These are phyloP conservation scores for Wickerhamomyces alni DNA, from an alignment of 805 yeast species.

Conservation along the genomic window DNA sequence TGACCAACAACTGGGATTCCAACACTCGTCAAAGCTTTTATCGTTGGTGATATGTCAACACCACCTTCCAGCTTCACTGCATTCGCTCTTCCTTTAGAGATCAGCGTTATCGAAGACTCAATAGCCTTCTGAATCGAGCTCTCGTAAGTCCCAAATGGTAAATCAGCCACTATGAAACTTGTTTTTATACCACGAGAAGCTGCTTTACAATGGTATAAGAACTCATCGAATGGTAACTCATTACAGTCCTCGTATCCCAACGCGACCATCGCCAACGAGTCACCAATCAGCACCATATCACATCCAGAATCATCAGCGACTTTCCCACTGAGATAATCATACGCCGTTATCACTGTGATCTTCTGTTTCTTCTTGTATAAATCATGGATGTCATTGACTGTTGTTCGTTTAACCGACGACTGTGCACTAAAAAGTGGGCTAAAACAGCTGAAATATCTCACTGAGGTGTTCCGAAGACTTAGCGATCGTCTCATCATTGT, in stretches of 20 bases:
- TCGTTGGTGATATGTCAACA: conserved; percentile 42
- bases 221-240: conserved; percentile 72
- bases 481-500: too few relatives aligned
- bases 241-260: conserved; percentile 76
- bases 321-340: conserved; percentile 73
- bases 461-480: too few relatives aligned
- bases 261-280: conserved; percentile 88
- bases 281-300: conserved; percentile 81
- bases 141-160: conserved; percentile 89
- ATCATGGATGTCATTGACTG: conserved; percentile 34
- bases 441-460: conserved; percentile 3
- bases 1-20: conserved; percentile 94
- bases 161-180: conserved; percentile 72
- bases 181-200: conserved; percentile 64
- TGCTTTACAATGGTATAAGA: conserved; percentile 68
- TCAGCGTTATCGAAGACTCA: conserved; percentile 45
- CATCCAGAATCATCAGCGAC: conserved; percentile 60
- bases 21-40: conserved; percentile 48
- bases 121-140: conserved; percentile 56
- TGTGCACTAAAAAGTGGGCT: conserved; percentile 3
- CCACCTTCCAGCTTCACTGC: conserved; percentile 89
- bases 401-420: conserved; percentile 10
- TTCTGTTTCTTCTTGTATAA: conserved; percentile 31
- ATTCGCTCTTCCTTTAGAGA: conserved; percentile 50
- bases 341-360: conserved; percentile 68